Evolutionary conservation across 768 basidiomycete genomes (phyloP).

Genomic region (Trametes cingulata): DNA sequence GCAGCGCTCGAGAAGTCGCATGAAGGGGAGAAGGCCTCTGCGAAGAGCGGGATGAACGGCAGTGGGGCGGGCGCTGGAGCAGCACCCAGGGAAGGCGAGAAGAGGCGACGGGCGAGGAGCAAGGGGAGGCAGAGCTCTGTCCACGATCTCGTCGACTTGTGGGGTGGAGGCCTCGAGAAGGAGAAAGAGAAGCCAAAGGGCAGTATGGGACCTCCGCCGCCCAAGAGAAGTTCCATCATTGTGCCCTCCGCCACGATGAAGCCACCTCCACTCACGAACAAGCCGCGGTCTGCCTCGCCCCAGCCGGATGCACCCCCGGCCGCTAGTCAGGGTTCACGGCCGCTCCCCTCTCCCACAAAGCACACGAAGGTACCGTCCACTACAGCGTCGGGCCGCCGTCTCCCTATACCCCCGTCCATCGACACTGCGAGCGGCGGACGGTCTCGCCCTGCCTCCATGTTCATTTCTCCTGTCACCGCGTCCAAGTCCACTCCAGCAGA

Average conservation of each 20-base stretch:
- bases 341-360: conserved; percentile 25
- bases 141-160: conserved; percentile 79
- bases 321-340: neutral
- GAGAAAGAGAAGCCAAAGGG: conserved; percentile 32
- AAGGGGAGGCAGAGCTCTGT: conserved; percentile 78
- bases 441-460: conserved; percentile 80
- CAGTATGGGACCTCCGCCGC: conserved; percentile 1
- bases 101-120: conserved; percentile 36
- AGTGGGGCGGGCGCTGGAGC: neutral
- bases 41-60: conserved; percentile 8
- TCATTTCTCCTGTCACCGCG: conserved; percentile 56
- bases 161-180: conserved; percentile 57
- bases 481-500: conserved; percentile 45
- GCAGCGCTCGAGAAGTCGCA: conserved; percentile 19
- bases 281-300: conserved; percentile 20
- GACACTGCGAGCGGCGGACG: conserved; percentile 40
- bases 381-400: neutral
- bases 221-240: conserved; percentile 27
- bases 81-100: conserved; percentile 14
- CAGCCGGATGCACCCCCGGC: conserved; percentile 13
- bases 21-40: conserved; percentile 23
- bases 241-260: conserved; percentile 26
- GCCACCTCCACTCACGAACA: conserved; percentile 15
- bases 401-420: conserved; percentile 26
- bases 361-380: conserved; percentile 35